A percentile compares a stretch with the other conserved stretches of the same genome.
Conservation (phyloP, 1,139 yeast species). For the Yamadazyma friedrichii region DNA sequence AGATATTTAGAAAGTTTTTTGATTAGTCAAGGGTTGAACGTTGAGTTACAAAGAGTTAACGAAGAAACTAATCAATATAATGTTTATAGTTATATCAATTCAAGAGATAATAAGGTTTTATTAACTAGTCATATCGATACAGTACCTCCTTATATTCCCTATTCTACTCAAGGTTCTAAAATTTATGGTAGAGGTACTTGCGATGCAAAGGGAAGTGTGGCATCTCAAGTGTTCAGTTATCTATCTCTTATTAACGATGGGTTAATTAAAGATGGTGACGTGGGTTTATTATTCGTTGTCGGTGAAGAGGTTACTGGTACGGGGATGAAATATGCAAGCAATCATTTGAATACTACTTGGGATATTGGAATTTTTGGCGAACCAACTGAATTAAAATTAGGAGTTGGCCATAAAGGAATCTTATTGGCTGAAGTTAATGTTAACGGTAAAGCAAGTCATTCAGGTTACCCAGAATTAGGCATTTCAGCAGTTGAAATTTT, state of each 20-base stretch:
- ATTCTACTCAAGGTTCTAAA: slow-evolving; percentile 44
- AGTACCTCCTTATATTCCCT: slow-evolving; percentile 65
- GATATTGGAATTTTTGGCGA: slow-evolving; percentile 68
- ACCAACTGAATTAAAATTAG: slow-evolving; percentile 69
- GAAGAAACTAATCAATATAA: slow-evolving; percentile 36
- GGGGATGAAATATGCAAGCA: slow-evolving; percentile 53
- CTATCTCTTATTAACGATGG: slow-evolving; percentile 40
- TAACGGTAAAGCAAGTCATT: slow-evolving; percentile 61
- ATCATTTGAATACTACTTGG: slow-evolving; percentile 47
- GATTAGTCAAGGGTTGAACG: slow-evolving; percentile 45
- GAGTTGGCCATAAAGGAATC: slow-evolving; percentile 69
- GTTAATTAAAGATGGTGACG: slow-evolving; percentile 50
- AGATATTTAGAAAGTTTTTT: slow-evolving; percentile 35
- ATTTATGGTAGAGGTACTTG: slow-evolving; percentile 66
- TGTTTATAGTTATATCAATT: slow-evolving; percentile 57
- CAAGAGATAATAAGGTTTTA: slow-evolving; percentile 48
- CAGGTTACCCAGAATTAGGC: slow-evolving; percentile 72
- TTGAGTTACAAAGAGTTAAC: slow-evolving; percentile 42
- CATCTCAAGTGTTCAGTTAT: slow-evolving; percentile 57
- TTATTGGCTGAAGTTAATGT: slow-evolving; percentile 42
- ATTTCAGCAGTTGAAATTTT: slow-evolving; percentile 60
- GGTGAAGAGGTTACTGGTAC: slow-evolving; percentile 66
- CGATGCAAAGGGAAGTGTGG: slow-evolving; percentile 71
- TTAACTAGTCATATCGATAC: slow-evolving; percentile 71
- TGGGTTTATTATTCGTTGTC: slow-evolving; percentile 60